phyloP scores from a whole-genome alignment of 306 rosid genomes.

The Echinosophora koreensis region DNA sequence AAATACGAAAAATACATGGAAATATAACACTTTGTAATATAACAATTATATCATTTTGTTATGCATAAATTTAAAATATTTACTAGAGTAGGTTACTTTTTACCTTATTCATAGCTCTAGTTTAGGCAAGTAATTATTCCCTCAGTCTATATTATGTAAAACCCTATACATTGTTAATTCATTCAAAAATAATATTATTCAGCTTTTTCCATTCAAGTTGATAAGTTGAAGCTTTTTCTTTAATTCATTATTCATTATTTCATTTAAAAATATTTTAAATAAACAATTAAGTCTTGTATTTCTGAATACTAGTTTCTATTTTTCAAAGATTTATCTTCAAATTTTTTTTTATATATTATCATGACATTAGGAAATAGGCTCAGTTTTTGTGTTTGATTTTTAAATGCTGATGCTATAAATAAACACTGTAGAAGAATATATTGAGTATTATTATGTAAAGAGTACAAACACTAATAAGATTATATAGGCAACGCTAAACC shows the following conservation, averaged over 20 bases:
- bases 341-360: background rate
- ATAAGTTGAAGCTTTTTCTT: constrained; percentile 14
- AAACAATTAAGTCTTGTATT: constrained; percentile 4
- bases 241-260: background rate
- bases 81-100: no score
- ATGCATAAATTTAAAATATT: no score
- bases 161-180: no score
- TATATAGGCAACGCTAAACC: no score
- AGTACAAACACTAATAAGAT: no score
- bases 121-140: no score
- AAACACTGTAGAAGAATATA: no score
- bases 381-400: background rate
- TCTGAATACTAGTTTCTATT: background rate
- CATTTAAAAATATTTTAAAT: background rate
- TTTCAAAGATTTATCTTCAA: background rate
- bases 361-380: background rate
- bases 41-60: background rate
- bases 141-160: no score
- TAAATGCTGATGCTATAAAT: background rate
- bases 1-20: constrained; percentile 31
- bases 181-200: no score
- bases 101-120: no score
- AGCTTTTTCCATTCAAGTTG: no score
- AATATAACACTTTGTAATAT: background rate
- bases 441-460: no score